Conservation (phyloP, 352 stramenopile genomes). For the Phytophthora ramorum region DNA sequence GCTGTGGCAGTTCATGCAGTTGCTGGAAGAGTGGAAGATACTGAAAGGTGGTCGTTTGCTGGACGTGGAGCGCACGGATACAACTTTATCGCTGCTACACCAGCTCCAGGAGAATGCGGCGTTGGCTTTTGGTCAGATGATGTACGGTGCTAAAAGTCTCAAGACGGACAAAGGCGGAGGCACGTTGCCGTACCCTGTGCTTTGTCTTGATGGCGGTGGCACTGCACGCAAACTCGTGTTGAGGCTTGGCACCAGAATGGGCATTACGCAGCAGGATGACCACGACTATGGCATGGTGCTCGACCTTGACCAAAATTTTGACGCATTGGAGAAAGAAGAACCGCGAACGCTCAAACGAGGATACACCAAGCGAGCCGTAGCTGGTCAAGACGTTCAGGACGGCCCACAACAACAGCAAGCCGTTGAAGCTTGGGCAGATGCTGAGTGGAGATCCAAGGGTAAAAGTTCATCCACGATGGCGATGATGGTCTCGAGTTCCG, state of each 20-base stretch:
- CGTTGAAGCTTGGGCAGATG: conserved; percentile 38
- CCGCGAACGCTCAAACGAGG: conserved; percentile 32
- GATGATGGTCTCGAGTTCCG: conserved; percentile 49
- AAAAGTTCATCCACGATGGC: conserved; percentile 27
- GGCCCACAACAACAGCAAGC: background rate
- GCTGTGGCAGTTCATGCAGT: conserved; percentile 77
- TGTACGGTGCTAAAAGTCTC: conserved; percentile 35
- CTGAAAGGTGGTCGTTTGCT: conserved; percentile 69
- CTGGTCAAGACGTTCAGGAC: conserved; percentile 32
- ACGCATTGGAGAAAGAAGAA: conserved; percentile 29
- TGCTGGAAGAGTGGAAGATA: conserved; percentile 81
- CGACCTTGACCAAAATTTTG: conserved; percentile 60
- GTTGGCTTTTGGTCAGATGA: conserved; percentile 55
- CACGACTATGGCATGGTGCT: conserved; percentile 73
- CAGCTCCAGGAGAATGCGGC: conserved; percentile 56
- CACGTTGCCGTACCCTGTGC: conserved; percentile 60
- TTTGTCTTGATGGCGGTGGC: conserved; percentile 46
- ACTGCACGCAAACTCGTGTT: conserved; percentile 51
- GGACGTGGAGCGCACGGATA: conserved; percentile 60
- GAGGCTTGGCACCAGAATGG: conserved; percentile 55
- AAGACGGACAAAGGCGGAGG: conserved; percentile 34
- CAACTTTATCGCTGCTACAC: conserved; percentile 60
- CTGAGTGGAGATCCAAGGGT: conserved; percentile 55
- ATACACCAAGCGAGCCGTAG: conserved; percentile 48
- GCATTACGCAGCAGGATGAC: conserved; percentile 52